A percentile compares a stretch with the other conserved stretches of the same genome.
These are phyloP conservation scores for Protea cynaroides DNA, from an alignment of 164 flowering plant genomes.

Conservation along the genomic window DNA sequence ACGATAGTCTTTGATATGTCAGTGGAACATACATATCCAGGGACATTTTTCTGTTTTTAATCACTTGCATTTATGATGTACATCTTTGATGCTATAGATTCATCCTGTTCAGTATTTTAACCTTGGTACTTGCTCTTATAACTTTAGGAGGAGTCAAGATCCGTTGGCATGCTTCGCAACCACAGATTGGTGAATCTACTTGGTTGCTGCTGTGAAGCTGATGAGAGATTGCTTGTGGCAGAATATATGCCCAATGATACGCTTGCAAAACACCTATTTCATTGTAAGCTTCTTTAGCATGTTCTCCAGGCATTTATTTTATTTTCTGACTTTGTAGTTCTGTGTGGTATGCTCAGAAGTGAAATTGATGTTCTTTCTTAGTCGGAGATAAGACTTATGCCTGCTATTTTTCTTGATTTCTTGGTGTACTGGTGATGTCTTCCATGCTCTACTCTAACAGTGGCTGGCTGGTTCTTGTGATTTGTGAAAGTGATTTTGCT, in stretches of 20 bases:
- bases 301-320: not conserved
- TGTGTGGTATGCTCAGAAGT: not conserved
- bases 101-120: not conserved
- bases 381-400: not conserved
- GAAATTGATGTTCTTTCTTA: not conserved
- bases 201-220: conserved; percentile 89
- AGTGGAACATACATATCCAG: too few species aligned
- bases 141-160: conserved; percentile 79
- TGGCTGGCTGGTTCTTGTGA: too few species aligned
- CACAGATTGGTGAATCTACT: conserved; percentile 75
- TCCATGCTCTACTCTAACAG: not conserved
- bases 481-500: too few species aligned
- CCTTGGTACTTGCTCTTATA: not conserved
- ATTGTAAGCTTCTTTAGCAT: conserved; percentile 42
- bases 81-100: not conserved
- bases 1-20: too few species aligned
- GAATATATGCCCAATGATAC: conserved; percentile 95
- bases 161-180: conserved; percentile 85
- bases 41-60: too few species aligned
- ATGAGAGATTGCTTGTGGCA: conserved; percentile 83
- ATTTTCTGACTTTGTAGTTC: not conserved
- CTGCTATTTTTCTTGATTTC: not conserved
- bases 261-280: conserved; percentile 85
- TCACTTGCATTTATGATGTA: too few species aligned
- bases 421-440: not conserved